Conservation (phyloP, 1,284 basidiomycete genomes). For the Takashimella koratensis region DNA sequence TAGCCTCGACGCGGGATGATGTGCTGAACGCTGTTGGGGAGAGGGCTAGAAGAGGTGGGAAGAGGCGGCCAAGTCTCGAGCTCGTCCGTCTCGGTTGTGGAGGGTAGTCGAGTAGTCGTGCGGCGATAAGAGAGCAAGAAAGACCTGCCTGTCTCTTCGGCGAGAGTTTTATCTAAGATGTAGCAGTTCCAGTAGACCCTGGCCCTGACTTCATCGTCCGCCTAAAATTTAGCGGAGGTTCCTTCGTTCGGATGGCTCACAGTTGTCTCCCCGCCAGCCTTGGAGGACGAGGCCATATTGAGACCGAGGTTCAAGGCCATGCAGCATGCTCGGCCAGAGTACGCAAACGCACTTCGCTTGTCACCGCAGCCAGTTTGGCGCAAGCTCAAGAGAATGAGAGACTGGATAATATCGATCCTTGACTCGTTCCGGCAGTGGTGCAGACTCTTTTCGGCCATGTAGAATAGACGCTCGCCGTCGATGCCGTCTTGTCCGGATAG, state of each 20-base stretch:
- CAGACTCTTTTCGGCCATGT: constrained; percentile 34
- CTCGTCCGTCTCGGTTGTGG: constrained; percentile 48
- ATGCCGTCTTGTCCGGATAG: constrained; percentile 61
- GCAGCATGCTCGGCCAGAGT: constrained; percentile 45
- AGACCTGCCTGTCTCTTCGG: constrained; percentile 50
- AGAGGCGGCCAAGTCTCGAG: constrained; percentile 48
- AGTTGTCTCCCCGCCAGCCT: constrained; percentile 37
- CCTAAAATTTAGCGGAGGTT: constrained; percentile 11
- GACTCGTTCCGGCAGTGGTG: constrained; percentile 27
- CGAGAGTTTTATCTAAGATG: constrained; percentile 49
- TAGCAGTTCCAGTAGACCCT: constrained; percentile 51
- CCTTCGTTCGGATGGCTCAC: no score
- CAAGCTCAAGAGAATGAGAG: constrained; percentile 47
- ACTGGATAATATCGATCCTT: constrained; percentile 43
- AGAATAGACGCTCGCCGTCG: constrained; percentile 58
- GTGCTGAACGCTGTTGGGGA: constrained; percentile 21
- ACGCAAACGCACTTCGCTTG: constrained; percentile 47
- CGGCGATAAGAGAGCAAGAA: constrained; percentile 46
- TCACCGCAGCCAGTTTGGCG: constrained; percentile 51
- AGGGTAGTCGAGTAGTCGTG: constrained; percentile 46
- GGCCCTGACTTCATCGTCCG: constrained; percentile 44
- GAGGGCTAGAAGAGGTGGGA: constrained; percentile 19
- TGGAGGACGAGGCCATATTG: constrained; percentile 33
- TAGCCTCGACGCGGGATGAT: constrained; percentile 27
- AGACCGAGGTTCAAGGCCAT: constrained; percentile 51